Percentiles rank a stretch among this genome's conserved stretches.
Conservation (phyloP, 2,329 filamentous ascomycete genomes). For the Colletotrichum cordylinicola region DNA sequence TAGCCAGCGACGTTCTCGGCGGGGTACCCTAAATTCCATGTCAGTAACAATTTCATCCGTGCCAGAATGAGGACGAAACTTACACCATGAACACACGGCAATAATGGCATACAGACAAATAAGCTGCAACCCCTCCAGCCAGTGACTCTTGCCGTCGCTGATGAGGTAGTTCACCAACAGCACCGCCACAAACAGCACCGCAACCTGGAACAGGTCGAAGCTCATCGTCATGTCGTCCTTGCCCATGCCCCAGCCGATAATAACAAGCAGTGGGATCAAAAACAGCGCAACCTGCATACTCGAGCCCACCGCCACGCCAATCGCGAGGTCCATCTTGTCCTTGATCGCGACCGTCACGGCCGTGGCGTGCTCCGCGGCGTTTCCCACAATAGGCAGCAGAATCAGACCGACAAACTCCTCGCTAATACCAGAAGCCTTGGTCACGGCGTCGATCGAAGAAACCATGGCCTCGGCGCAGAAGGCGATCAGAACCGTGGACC, state of each 20-base stretch:
- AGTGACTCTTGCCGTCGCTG: constrained; percentile 82
- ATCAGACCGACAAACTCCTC: constrained; percentile 83
- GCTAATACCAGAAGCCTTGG: constrained; percentile 63
- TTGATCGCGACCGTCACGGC: constrained; percentile 81
- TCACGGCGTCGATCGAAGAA: constrained; percentile 73
- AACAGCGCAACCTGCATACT: constrained; percentile 85
- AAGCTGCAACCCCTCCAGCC: constrained; percentile 78
- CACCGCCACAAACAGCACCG: constrained; percentile 82
- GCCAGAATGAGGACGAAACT: constrained; percentile 31
- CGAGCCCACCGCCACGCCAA: constrained; percentile 80
- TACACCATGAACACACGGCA: constrained; percentile 69
- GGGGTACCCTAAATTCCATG: not conserved
- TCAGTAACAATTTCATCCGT: not conserved
- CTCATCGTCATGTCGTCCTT: constrained; percentile 78
- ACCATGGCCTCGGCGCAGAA: constrained; percentile 84
- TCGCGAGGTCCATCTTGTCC: constrained; percentile 86
- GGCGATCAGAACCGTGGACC: constrained; percentile 81
- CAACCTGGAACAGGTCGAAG: constrained; percentile 90
- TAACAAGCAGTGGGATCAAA: constrained; percentile 76
- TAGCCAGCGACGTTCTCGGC: constrained; percentile 15
- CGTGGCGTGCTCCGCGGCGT: constrained; percentile 82
- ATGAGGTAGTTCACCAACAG: constrained; percentile 89
- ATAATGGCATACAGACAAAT: constrained; percentile 84
- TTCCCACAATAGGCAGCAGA: constrained; percentile 82
- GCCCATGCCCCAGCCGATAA: constrained; percentile 79